phyloP scores from a whole-genome alignment of 495 filamentous ascomycete genomes.

The Poronia punctata region DNA sequence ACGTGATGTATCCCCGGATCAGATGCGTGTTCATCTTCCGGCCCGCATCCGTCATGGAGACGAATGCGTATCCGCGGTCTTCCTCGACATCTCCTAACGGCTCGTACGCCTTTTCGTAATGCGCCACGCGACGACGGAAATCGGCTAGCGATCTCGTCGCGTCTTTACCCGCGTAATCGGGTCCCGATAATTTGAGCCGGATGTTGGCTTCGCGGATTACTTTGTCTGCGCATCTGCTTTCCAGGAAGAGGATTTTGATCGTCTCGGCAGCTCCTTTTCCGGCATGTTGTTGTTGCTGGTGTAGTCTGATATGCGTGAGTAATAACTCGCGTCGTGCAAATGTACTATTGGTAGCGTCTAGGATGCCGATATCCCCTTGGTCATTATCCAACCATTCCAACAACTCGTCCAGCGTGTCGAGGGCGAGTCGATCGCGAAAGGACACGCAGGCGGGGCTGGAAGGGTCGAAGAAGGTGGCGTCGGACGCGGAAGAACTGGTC shows the following conservation, averaged over 20 bases:
- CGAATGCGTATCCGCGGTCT: constrained; percentile 31
- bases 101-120: constrained; percentile 73
- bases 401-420: constrained; percentile 72
- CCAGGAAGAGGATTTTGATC: constrained; percentile 69
- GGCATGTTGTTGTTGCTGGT: too few relatives aligned
- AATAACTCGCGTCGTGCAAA: constrained; percentile 62
- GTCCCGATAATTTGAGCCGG: constrained; percentile 73
- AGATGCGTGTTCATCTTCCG: constrained; percentile 75
- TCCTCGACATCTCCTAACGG: constrained; percentile 75
- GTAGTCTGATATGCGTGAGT: constrained; percentile 62
- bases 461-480: constrained; percentile 73
- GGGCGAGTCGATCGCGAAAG: constrained; percentile 68
- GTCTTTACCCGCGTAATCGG: constrained; percentile 75
- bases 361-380: constrained; percentile 72
- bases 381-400: constrained; percentile 63
- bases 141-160: constrained; percentile 61
- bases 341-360: constrained; percentile 81
- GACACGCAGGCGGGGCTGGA: constrained; percentile 63
- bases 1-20: constrained; percentile 71
- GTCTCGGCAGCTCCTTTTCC: constrained; percentile 65
- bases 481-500: constrained; percentile 56
- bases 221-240: constrained; percentile 66
- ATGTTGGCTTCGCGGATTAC: constrained; percentile 73
- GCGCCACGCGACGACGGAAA: constrained; percentile 69
- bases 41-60: constrained; percentile 76